Evolutionary conservation across 495 filamentous ascomycete genomes (phyloP), one percentile per base, ranked within the genome.

Genomic region (Aspergillus saccharolyticus): DNA sequence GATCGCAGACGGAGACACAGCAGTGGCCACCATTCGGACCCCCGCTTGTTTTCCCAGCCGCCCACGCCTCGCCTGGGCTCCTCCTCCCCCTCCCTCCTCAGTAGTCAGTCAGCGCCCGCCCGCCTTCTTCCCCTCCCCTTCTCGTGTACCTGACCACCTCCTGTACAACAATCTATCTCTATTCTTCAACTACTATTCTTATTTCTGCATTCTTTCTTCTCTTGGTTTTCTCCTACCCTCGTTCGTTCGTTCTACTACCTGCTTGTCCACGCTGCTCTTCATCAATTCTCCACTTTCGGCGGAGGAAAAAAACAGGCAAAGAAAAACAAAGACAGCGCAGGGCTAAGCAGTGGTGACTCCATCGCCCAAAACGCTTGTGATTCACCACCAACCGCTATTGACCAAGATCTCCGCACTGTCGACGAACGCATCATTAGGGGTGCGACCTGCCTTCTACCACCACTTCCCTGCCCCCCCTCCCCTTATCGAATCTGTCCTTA

Each of bases 161-260:
- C 58, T 74, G 71, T 74, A 74, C 70, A 76, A 74, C 71, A 75
- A 50, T 66, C 68, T 52, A 54, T 63, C 65, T 61, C 68, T 53
- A 54, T 63, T 66, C 63, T 56, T 46, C 53, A n/a, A 57, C 62
- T 50, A 47, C 59, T 30, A 53, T 60, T 65, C 52, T 55, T 60
- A 44, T n/a, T 65, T 39, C 33, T 39, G 33, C 33, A 15, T 15
- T 39, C 33, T 39, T 53, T 59, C 59, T 47, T 39, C 18, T 19
- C 25, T 44, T 55, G 47, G 52, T 24, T 49, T 57, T 60, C 52
- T 60, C 52, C 45, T 54, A 45, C 25, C 47, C 59, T 44, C 57
- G 28, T 61, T 56, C 59, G 59, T 57, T 64, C 61, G 61, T 62
- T 66, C 55, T 63, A 54, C 52, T 52, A 52, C 51, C 61, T 47